A percentile compares a stretch with the other conserved stretches of the same genome.
Evolutionary conservation across 208 protist species (phyloP).

Genomic region (Trypanosoma theileri): DNA sequence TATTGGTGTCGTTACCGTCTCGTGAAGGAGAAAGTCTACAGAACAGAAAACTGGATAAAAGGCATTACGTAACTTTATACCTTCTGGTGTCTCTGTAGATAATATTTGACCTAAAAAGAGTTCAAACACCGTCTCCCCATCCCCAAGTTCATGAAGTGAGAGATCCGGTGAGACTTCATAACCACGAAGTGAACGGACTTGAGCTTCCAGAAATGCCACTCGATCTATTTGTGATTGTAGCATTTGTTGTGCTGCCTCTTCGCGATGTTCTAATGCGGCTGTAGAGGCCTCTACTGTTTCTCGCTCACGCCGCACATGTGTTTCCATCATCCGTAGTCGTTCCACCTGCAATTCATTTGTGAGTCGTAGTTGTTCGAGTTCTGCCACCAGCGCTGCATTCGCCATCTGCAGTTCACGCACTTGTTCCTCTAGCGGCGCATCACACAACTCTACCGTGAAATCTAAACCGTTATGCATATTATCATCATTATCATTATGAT

Average conservation of each 20-base stretch:
- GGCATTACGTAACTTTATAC: slow-evolving; percentile 24
- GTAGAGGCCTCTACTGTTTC: slow-evolving; percentile 38
- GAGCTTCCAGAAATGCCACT: slow-evolving; percentile 83
- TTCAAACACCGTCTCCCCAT: slow-evolving; percentile 83
- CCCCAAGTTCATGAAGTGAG: slow-evolving; percentile 43
- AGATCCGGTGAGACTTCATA: slow-evolving; percentile 60
- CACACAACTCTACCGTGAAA: slow-evolving; percentile 16
- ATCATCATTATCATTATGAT: slow-evolving; percentile 23
- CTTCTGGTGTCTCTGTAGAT: slow-evolving; percentile 52
- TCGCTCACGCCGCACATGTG: slow-evolving; percentile 24
- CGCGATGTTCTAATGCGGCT: slow-evolving; percentile 44
- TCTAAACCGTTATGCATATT: background rate
- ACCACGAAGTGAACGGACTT: slow-evolving; percentile 80
- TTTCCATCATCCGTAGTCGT: slow-evolving; percentile 41
- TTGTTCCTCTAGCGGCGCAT: slow-evolving; percentile 47
- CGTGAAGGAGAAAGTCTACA: slow-evolving; percentile 87
- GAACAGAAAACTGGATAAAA: slow-evolving; percentile 77
- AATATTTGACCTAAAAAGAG: slow-evolving; percentile 90
- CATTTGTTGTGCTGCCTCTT: slow-evolving; percentile 55
- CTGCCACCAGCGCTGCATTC: slow-evolving; percentile 64
- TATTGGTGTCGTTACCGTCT: slow-evolving; percentile 84
- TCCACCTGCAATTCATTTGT: slow-evolving; percentile 74
- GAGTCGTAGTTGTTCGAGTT: slow-evolving; percentile 72
- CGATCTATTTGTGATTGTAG: slow-evolving; percentile 77
- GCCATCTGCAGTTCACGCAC: slow-evolving; percentile 82